Conservation (phyloP, 2,329 filamentous ascomycete genomes). For the Neofusicoccum cordaticola region DNA sequence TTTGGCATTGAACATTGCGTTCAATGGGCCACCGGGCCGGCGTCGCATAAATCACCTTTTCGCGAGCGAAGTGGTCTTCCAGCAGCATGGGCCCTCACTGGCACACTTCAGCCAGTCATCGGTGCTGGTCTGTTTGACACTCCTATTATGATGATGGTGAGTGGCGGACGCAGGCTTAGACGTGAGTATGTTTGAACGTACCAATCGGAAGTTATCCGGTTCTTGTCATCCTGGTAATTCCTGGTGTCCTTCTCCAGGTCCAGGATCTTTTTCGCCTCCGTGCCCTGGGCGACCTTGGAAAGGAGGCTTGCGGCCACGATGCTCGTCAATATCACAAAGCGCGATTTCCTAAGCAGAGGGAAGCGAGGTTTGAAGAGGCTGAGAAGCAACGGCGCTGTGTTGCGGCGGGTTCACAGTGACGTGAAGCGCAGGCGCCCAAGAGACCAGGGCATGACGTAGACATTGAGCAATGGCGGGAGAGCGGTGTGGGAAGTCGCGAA, state of each 20-base stretch:
- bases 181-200: not conserved
- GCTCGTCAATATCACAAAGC: not conserved
- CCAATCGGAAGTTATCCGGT: conserved; percentile 69
- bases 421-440: not conserved
- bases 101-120: conserved; percentile 74
- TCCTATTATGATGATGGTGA: conserved; percentile 57
- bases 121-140: conserved; percentile 68
- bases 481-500: not conserved
- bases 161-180: too few relatives aligned
- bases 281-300: conserved; percentile 31
- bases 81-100: conserved; percentile 63
- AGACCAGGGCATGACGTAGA: not conserved
- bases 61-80: conserved; percentile 69
- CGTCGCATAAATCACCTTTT: conserved; percentile 56
- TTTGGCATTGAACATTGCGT: not conserved
- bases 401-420: not conserved
- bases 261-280: conserved; percentile 53
- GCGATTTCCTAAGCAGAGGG: not conserved
- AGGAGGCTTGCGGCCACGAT: conserved; percentile 33
- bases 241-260: conserved; percentile 61
- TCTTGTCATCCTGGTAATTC: conserved; percentile 52
- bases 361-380: too few relatives aligned
- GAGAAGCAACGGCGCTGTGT: not conserved
- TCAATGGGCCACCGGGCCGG: conserved; percentile 7
- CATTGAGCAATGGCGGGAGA: conserved; percentile 2